Percentiles rank a stretch among this genome's conserved stretches.
phyloP scores from a whole-genome alignment of 2,329 filamentous ascomycete species.

The Thelonectria olida region DNA sequence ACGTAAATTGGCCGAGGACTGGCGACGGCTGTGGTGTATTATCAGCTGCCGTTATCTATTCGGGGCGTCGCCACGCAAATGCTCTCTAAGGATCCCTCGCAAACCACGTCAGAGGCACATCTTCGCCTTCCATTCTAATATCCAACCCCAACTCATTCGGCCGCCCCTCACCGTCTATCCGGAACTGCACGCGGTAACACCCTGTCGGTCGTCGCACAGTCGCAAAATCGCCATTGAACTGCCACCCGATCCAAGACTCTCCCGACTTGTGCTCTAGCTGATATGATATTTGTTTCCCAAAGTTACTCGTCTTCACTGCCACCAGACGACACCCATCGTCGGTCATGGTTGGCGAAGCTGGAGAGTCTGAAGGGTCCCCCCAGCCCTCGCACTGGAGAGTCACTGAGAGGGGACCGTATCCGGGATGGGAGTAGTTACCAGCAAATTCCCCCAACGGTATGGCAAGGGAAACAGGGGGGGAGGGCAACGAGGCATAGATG shows the following conservation, averaged over 20 bases:
- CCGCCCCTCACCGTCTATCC: constrained; percentile 4
- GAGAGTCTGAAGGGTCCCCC: constrained; percentile 17
- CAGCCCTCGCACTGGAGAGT: constrained; percentile 25
- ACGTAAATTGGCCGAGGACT: too few species aligned
- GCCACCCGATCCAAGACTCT: constrained; percentile 33
- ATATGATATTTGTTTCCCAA: constrained; percentile 28
- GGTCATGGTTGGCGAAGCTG: constrained; percentile 13
- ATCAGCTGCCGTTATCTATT: not conserved
- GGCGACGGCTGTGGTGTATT: not conserved
- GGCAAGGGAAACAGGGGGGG: constrained; percentile 42
- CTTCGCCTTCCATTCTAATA: constrained; percentile 24
- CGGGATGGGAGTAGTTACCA: constrained; percentile 49
- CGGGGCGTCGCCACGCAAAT: too few species aligned
- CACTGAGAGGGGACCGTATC: constrained; percentile 32
- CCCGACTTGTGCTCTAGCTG: constrained; percentile 33
- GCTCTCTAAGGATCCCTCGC: constrained; percentile 4
- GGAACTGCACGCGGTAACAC: constrained; percentile 24
- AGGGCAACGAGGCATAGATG: constrained; percentile 24
- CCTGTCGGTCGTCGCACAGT: constrained; percentile 20
- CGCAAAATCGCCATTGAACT: constrained; percentile 29
- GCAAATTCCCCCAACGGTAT: constrained; percentile 53
- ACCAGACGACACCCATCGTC: constrained; percentile 27
- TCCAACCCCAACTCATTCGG: constrained; percentile 17
- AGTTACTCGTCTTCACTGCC: constrained; percentile 23
- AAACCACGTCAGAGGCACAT: constrained; percentile 29